Conservation (phyloP, 208 protist genomes). For the Kentomonas sorsogonicus region DNA sequence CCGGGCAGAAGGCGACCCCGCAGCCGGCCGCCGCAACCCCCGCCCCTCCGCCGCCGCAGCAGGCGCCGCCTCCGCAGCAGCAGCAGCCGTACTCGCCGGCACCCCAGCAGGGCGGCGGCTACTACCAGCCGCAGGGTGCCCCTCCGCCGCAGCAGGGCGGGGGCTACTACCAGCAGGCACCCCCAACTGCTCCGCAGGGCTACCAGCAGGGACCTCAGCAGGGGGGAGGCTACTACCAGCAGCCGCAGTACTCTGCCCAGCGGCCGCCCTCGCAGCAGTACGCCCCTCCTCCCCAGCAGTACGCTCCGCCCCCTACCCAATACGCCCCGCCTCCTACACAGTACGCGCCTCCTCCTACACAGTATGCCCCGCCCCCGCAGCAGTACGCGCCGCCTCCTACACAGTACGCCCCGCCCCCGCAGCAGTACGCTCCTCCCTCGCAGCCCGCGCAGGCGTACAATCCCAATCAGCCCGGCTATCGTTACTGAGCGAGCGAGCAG, state of each 20-base stretch:
- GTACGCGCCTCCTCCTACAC: too few species aligned
- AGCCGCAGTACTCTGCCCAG: neutral
- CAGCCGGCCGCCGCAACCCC: conserved; percentile 15
- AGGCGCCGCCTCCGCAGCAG: conserved; percentile 7
- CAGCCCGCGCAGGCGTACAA: too few species aligned
- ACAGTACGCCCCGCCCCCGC: conserved; percentile 4
- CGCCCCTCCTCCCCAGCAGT: conserved; percentile 8
- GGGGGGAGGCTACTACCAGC: conserved; percentile 11
- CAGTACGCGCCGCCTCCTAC: conserved; percentile 14
- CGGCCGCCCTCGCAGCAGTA: conserved; percentile 21
- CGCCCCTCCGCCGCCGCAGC: neutral
- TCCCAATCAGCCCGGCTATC: too few species aligned
- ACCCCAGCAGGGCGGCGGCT: conserved; percentile 7
- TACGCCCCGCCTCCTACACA: too few species aligned
- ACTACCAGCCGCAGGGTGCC: conserved; percentile 9
- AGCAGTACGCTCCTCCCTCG: conserved; percentile 12
- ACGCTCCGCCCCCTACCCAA: conserved; percentile 4
- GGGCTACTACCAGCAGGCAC: conserved; percentile 4
- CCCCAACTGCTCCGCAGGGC: conserved; percentile 15
- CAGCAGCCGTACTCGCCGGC: neutral
- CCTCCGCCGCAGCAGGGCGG: conserved; percentile 13
- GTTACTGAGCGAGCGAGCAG: too few species aligned
- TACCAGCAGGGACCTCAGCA: conserved; percentile 17
- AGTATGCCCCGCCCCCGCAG: conserved; percentile 19
- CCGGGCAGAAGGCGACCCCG: conserved; percentile 27